Conservation (phyloP, 1,284 basidiomycete species). For the Ceratobasidium sp. region DNA sequence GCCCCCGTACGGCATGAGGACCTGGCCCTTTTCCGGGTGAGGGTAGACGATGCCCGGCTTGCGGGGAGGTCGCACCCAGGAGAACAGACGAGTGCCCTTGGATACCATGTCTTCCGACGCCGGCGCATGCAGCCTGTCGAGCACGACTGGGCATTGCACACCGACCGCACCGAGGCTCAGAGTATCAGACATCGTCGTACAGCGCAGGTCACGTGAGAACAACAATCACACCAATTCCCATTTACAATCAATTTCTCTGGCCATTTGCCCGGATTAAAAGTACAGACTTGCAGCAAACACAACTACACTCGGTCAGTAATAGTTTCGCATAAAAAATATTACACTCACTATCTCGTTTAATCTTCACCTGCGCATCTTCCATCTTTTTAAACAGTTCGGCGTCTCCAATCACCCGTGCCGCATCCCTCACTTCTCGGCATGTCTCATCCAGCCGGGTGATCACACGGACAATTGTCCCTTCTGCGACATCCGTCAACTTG, state of each 20-base stretch:
- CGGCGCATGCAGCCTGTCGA: not conserved
- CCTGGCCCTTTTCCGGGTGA: not conserved
- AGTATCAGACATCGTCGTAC: conserved; percentile 33
- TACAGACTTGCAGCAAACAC: conserved; percentile 33
- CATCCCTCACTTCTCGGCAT: conserved; percentile 95
- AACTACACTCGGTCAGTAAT: not conserved
- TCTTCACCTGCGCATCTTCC: conserved; percentile 92
- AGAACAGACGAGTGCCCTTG: conserved; percentile 5
- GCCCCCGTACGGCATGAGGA: conserved; percentile 14
- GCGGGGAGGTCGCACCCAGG: conserved; percentile 2
- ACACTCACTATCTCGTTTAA: conserved; percentile 89
- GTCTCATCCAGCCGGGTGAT: conserved; percentile 98
- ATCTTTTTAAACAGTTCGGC: conserved; percentile 96
- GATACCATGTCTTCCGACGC: conserved; percentile 10
- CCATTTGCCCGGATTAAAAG: conserved; percentile 4
- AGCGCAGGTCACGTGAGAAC: conserved; percentile 28
- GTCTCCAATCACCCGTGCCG: conserved; percentile 96
- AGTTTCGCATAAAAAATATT: not conserved
- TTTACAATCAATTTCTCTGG: not conserved
- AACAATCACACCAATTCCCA: conserved; percentile 11
- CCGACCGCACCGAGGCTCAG: conserved; percentile 17
- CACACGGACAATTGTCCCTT: conserved; percentile 95
- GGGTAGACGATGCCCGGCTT: conserved; percentile 4
- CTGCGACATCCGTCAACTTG: conserved; percentile 90
- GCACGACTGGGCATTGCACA: conserved; percentile 11